These are phyloP conservation scores for Colletotrichum brevisporum DNA, from an alignment of 2,329 filamentous ascomycete species.

Conservation along the genomic window DNA sequence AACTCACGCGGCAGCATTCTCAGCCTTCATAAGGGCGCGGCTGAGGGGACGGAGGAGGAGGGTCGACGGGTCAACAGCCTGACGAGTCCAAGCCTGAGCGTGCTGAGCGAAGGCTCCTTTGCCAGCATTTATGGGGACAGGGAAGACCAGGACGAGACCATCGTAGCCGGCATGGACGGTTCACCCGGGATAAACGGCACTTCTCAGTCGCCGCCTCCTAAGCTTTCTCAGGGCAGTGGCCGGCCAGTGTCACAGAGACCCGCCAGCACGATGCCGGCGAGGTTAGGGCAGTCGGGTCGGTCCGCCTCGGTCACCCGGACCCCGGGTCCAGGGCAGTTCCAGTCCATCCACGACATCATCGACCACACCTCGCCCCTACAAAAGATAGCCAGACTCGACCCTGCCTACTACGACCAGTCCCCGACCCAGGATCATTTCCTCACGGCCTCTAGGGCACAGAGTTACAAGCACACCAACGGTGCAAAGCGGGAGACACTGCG, in stretches of 20 bases:
- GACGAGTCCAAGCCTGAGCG: constrained; percentile 72
- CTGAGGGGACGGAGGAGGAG: constrained; percentile 56
- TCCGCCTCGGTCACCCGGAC: constrained; percentile 50
- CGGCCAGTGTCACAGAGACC: not conserved
- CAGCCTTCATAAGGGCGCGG: constrained; percentile 63
- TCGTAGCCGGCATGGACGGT: constrained; percentile 48
- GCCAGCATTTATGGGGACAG: constrained; percentile 73
- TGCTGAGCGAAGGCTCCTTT: constrained; percentile 78
- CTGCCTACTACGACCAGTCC: constrained; percentile 46
- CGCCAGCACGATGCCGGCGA: not conserved
- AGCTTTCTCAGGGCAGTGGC: constrained; percentile 16
- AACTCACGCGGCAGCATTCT: constrained; percentile 63
- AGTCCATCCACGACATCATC: constrained; percentile 62
- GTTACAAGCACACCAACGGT: constrained; percentile 53
- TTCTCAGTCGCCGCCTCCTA: constrained; percentile 33
- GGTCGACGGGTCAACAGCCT: constrained; percentile 54
- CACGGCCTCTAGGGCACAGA: constrained; percentile 40
- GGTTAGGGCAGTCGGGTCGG: constrained; percentile 31
- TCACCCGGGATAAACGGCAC: constrained; percentile 48
- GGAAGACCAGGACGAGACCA: constrained; percentile 44
- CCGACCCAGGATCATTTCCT: constrained; percentile 47
- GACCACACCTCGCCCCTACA: constrained; percentile 65
- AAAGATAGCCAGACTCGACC: constrained; percentile 61
- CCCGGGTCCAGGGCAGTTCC: constrained; percentile 53
- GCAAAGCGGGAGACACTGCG: constrained; percentile 65